phyloP scores from a whole-genome alignment of 2,329 filamentous ascomycete species.

The Verticillium tricorpus region DNA sequence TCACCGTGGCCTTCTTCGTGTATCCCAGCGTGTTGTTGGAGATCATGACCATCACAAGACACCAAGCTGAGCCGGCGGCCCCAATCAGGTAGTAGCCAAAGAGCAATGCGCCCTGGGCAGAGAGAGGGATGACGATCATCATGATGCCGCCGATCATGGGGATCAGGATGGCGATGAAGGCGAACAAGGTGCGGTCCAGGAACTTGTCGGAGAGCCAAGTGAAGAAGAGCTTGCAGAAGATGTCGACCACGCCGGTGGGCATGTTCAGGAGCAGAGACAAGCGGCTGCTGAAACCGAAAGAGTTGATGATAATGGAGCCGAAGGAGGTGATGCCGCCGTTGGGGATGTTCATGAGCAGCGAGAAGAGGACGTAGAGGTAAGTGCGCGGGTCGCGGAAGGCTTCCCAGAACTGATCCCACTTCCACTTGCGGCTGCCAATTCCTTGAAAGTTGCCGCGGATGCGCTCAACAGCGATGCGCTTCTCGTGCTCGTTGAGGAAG shows the following conservation, averaged over 20 bases:
- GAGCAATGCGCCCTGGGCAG: conserved; percentile 16
- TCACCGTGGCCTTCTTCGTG: conserved; percentile 62
- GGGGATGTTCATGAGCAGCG: conserved; percentile 45
- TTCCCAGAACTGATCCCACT: conserved; percentile 59
- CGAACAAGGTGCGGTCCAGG: conserved; percentile 18
- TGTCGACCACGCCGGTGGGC: conserved; percentile 14
- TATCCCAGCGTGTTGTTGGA: conserved; percentile 60
- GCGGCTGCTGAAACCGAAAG: conserved; percentile 12
- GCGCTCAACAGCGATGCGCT: conserved; percentile 63
- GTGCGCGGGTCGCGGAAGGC: conserved; percentile 43
- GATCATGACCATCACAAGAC: conserved; percentile 38
- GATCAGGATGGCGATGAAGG: conserved; percentile 20
- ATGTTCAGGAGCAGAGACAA: conserved; percentile 13
- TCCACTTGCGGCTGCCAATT: conserved; percentile 66
- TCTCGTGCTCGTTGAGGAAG: conserved; percentile 61
- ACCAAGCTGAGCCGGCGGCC: conserved; percentile 18
- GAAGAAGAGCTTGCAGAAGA: conserved; percentile 16
- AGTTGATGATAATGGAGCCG: conserved; percentile 13
- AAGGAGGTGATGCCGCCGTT: conserved; percentile 16
- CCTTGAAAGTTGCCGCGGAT: conserved; percentile 73
- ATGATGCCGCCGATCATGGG: conserved; percentile 20
- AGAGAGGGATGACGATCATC: conserved; percentile 19
- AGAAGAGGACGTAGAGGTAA: conserved; percentile 57
- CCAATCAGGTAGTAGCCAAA: conserved; percentile 20
- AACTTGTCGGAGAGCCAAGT: conserved; percentile 20